These are phyloP conservation scores for Rhamnella rubrinervis DNA, from an alignment of 331 rosid genomes.

Conservation along the genomic window DNA sequence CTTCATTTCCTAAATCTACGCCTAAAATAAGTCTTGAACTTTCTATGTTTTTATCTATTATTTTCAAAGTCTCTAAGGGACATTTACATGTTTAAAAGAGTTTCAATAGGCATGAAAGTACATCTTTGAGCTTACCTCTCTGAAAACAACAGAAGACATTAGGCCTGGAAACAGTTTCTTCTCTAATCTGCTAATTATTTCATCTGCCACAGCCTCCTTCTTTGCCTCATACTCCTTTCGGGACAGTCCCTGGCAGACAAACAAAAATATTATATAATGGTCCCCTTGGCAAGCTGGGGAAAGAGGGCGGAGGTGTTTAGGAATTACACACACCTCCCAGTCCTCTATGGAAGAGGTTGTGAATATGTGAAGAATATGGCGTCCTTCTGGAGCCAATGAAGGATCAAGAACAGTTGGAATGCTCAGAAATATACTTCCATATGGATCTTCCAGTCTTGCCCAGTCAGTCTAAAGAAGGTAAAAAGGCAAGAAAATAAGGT, in stretches of 20 bases:
- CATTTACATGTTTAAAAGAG: not conserved
- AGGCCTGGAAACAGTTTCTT: constrained; percentile 83
- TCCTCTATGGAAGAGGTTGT: constrained; percentile 89
- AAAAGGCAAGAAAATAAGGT: constrained; percentile 18
- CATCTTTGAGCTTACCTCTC: constrained; percentile 52
- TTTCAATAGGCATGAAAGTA: not conserved
- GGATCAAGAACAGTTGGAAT: constrained; percentile 91
- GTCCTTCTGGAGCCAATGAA: constrained; percentile 85
- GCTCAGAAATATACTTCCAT: constrained; percentile 90
- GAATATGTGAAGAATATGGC: constrained; percentile 89
- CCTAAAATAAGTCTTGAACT: too few relatives aligned
- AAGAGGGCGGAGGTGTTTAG: not conserved
- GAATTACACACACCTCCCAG: constrained; percentile 62
- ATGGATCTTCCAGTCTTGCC: constrained; percentile 74
- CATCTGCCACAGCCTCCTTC: constrained; percentile 80
- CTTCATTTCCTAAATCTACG: too few relatives aligned
- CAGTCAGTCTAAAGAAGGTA: constrained; percentile 48
- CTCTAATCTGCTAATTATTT: constrained; percentile 74
- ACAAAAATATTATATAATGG: constrained; percentile 3
- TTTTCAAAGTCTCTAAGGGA: too few relatives aligned
- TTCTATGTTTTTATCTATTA: too few relatives aligned
- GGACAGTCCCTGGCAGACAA: constrained; percentile 64
- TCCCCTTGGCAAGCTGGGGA: constrained; percentile 10
- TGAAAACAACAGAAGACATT: constrained; percentile 64
- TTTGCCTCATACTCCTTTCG: constrained; percentile 67